A percentile compares a stretch with the other conserved stretches of the same genome.
Evolutionary conservation across 345 rosid species (phyloP).

Genomic region (Erysimum cheiranthoides): DNA sequence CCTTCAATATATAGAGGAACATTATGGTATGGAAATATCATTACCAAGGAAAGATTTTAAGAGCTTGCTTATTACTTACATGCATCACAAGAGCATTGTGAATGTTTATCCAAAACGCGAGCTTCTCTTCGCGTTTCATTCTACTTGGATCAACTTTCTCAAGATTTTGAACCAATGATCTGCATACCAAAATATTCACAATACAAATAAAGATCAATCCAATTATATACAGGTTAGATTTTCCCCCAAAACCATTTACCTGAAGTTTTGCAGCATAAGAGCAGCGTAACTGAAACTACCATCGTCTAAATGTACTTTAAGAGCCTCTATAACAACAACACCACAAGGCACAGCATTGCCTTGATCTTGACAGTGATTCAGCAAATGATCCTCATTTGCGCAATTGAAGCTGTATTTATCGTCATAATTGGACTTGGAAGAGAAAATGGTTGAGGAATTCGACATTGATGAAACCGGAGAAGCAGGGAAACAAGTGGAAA

Average conservation of each 20-base stretch:
- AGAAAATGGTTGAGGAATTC: conserved; percentile 69
- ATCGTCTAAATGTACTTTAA: conserved; percentile 62
- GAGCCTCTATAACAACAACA: conserved; percentile 58
- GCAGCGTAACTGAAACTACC: conserved; percentile 66
- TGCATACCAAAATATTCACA: conserved; percentile 34
- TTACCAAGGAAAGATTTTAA: neutral
- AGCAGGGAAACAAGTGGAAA: conserved; percentile 47
- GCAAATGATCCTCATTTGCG: conserved; percentile 52
- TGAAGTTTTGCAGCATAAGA: conserved; percentile 67
- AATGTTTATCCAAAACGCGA: conserved; percentile 92
- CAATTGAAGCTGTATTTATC: conserved; percentile 67
- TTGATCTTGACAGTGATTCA: conserved; percentile 53
- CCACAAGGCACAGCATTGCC: conserved; percentile 50
- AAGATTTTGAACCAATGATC: conserved; percentile 73
- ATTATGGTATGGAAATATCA: conserved; percentile 13
- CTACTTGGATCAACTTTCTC: conserved; percentile 76
- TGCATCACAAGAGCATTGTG: conserved; percentile 93
- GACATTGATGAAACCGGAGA: conserved; percentile 78
- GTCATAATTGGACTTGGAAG: conserved; percentile 59
- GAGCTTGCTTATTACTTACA: conserved; percentile 47
- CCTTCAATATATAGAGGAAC: conserved; percentile 53
- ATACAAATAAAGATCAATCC: conserved; percentile 16
- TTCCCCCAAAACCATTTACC: conserved; percentile 48
- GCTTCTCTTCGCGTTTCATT: conserved; percentile 92
- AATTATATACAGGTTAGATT: neutral